Evolutionary conservation across 164 flowering plant species (phyloP).

Genomic region (Echeveria elegans): DNA sequence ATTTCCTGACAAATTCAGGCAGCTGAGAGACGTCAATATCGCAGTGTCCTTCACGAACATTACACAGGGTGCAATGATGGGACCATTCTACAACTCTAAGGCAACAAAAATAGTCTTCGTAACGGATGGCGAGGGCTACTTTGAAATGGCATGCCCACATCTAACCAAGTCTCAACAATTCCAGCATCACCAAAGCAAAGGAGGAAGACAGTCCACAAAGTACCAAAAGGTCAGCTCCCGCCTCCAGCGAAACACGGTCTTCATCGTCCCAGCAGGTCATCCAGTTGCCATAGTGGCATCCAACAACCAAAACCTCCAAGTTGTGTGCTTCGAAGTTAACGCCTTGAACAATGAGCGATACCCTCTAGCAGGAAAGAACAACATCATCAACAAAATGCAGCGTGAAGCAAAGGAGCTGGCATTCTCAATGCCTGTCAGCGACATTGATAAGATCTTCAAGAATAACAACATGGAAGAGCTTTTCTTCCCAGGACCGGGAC

Average conservation of each 20-base stretch:
- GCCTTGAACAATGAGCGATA: constrained; percentile 27
- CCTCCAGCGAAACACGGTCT: constrained; percentile 23
- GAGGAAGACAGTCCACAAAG: constrained; percentile 1
- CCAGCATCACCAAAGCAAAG: neutral
- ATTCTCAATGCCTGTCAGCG: constrained; percentile 19
- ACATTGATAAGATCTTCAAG: constrained; percentile 27
- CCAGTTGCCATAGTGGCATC: constrained; percentile 43
- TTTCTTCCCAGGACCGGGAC: constrained; percentile 39
- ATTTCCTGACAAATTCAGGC: constrained; percentile 11
- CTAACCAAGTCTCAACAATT: constrained; percentile 7
- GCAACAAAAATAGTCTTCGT: constrained; percentile 31
- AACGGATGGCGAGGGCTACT: constrained; percentile 30
- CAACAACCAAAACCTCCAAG: constrained; percentile 28
- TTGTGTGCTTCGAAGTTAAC: constrained; percentile 46
- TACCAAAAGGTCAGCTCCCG: constrained; percentile 26
- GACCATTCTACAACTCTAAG: constrained; percentile 34
- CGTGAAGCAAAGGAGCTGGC: constrained; percentile 45
- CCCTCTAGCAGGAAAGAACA: constrained; percentile 45
- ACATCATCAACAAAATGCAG: constrained; percentile 28
- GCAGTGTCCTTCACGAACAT: constrained; percentile 33
- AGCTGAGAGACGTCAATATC: constrained; percentile 23
- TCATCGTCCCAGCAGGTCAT: constrained; percentile 59
- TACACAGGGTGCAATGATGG: constrained; percentile 37
- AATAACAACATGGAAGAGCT: constrained; percentile 25
- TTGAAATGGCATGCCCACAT: constrained; percentile 57